Percentiles rank a stretch among this genome's conserved stretches.
These are phyloP conservation scores for Arthrobotrys musiformis DNA, from an alignment of 2,329 filamentous ascomycete genomes.

Conservation along the genomic window DNA sequence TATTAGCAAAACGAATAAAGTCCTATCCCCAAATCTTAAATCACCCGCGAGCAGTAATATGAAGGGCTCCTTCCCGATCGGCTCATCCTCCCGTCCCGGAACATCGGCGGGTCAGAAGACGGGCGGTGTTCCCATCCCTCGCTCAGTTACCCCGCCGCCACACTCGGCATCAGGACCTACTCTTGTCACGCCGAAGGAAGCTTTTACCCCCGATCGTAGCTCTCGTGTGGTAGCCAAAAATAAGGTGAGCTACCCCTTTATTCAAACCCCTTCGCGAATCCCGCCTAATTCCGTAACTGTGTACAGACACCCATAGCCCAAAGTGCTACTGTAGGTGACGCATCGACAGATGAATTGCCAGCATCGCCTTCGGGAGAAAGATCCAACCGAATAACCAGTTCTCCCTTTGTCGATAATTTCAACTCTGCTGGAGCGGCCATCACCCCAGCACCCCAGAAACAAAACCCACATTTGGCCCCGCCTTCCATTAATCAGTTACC, in stretches of 20 bases:
- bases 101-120: conserved; percentile 53
- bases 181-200: conserved; percentile 65
- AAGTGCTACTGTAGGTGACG: conserved; percentile 44
- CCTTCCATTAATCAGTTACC: conserved; percentile 83
- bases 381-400: conserved; percentile 22
- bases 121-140: conserved; percentile 31
- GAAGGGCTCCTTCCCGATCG: conserved; percentile 12
- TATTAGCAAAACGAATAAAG: conserved; percentile 53
- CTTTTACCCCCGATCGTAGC: conserved; percentile 69
- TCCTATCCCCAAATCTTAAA: conserved; percentile 53
- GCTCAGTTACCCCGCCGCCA: conserved; percentile 62
- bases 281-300: conserved; percentile 60
- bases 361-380: conserved; percentile 53
- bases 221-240: conserved; percentile 58
- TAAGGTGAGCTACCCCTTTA: conserved; percentile 59
- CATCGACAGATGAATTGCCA: conserved; percentile 38
- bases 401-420: conserved; percentile 55
- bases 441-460: conserved; percentile 77
- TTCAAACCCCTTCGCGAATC: neutral
- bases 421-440: conserved; percentile 62
- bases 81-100: conserved; percentile 56
- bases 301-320: conserved; percentile 56
- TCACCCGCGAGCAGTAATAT: conserved; percentile 16
- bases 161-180: conserved; percentile 63
- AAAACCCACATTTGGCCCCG: conserved; percentile 79